Evolutionary conservation across 2,329 filamentous ascomycete species (phyloP).

Genomic region (Nannizziopsis arthrosporioides): DNA sequence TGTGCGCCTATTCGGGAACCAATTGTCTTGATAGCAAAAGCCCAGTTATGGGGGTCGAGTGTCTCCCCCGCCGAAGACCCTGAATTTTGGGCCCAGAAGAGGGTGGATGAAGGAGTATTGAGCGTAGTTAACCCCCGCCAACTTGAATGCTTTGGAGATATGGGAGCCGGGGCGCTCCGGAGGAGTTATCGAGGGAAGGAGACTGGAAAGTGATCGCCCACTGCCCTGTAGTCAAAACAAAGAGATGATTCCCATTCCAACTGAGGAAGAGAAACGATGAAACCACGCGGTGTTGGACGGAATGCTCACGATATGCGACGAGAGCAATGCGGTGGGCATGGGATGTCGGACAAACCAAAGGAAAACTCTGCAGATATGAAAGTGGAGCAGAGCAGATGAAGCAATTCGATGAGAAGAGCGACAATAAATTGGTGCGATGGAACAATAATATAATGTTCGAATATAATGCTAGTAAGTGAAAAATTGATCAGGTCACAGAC

Average conservation of each 20-base stretch:
- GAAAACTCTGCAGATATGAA: slow-evolving; percentile 1
- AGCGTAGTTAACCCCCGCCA: slow-evolving; percentile 70
- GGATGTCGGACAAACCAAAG: not conserved
- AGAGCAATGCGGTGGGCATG: not conserved
- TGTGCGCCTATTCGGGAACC: slow-evolving; percentile 25
- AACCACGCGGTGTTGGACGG: not conserved
- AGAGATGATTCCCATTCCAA: slow-evolving; percentile 1
- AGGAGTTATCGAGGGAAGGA: slow-evolving; percentile 19
- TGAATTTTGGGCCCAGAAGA: slow-evolving; percentile 81
- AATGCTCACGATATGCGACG: not conserved
- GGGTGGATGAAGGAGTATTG: slow-evolving; percentile 68
- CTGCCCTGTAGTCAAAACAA: slow-evolving; percentile 9
- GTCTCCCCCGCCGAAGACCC: slow-evolving; percentile 94
- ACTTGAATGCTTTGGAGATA: slow-evolving; percentile 59
- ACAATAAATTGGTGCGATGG: no score
- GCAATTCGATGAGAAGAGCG: not conserved
- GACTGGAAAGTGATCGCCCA: slow-evolving; percentile 9
- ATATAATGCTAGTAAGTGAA: no score
- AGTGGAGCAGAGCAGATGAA: not conserved
- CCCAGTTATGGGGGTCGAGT: slow-evolving; percentile 93
- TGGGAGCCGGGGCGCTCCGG: slow-evolving; percentile 34
- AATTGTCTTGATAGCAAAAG: slow-evolving; percentile 27
- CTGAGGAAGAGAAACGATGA: slow-evolving; percentile 1
- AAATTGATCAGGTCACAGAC: not conserved
- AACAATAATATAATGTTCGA: no score